Conservation (phyloP, 768 basidiomycete genomes). For the Candolleomyces aberdarensis region DNA sequence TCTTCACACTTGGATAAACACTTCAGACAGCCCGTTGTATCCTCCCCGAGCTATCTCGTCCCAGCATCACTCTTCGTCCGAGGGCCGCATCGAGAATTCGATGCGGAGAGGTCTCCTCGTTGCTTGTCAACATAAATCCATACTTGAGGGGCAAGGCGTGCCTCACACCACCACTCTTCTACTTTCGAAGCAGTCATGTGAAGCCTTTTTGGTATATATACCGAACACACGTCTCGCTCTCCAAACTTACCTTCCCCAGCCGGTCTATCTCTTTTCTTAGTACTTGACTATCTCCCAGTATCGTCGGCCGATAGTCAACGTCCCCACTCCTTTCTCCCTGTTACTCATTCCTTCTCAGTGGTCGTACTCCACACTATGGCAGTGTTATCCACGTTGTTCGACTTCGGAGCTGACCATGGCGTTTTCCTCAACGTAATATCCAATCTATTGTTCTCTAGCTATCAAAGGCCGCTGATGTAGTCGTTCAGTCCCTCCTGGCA, state of each 20-base stretch:
- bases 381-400: conserved; percentile 3
- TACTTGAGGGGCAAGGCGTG: neutral
- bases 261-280: neutral
- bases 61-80: conserved; percentile 4
- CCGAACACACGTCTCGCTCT: neutral
- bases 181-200: conserved; percentile 4
- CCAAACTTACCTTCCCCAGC: neutral
- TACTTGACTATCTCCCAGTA: neutral
- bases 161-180: conserved; percentile 6
- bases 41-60: neutral
- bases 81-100: neutral
- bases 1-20: conserved; percentile 7
- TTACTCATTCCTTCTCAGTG: neutral
- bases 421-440: conserved; percentile 1
- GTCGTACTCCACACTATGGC: neutral
- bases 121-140: neutral
- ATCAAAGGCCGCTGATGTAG: neutral
- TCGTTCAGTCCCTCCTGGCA: conserved; percentile 11
- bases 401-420: neutral
- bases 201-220: conserved; percentile 2
- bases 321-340: neutral
- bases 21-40: conserved; percentile 1
- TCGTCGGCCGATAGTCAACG: neutral
- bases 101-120: neutral
- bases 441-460: neutral